A percentile compares a stretch with the other conserved stretches of the same genome.
Evolutionary conservation across 768 basidiomycete species (phyloP).

Genomic region (Auriscalpium vulgare): DNA sequence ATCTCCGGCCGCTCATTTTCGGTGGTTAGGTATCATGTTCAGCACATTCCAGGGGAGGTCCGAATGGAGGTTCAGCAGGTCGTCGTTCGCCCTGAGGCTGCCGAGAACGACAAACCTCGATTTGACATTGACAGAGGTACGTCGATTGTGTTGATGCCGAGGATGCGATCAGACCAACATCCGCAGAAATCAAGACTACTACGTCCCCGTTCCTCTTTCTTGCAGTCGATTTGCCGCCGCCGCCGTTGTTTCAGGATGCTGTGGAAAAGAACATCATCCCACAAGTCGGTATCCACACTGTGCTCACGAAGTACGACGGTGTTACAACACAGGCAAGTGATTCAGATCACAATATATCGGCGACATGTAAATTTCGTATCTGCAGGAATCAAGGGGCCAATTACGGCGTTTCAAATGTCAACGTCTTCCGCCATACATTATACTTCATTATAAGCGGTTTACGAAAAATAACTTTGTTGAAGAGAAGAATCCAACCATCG

Average conservation of each 20-base stretch:
- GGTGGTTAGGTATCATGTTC: constrained; percentile 72
- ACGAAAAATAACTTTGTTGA: constrained; percentile 95
- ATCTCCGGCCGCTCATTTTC: constrained; percentile 14
- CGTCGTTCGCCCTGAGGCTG: constrained; percentile 69
- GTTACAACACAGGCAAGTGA: constrained; percentile 68
- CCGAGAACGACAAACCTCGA: constrained; percentile 71
- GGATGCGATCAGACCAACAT: background rate
- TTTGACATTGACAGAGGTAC: constrained; percentile 94
- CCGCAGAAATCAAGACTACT: constrained; percentile 72
- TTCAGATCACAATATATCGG: constrained; percentile 3
- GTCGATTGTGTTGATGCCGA: constrained; percentile 12
- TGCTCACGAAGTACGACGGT: constrained; percentile 93
- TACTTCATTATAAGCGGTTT: constrained; percentile 93
- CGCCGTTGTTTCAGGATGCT: constrained; percentile 94
- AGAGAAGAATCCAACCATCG: constrained; percentile 98
- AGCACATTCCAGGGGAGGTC: constrained; percentile 88
- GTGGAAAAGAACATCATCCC: constrained; percentile 99
- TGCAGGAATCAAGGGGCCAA: constrained; percentile 76
- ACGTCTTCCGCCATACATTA: constrained; percentile 82
- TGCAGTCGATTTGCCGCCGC: constrained; percentile 91
- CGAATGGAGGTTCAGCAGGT: constrained; percentile 92
- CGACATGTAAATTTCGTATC: background rate
- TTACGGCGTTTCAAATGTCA: constrained; percentile 88
- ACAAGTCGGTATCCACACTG: constrained; percentile 85
- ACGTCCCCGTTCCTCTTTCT: constrained; percentile 93